Evolutionary conservation across 164 flowering plant genomes (phyloP), one percentile per base, ranked within the genome.

Genomic region (Piper betle): DNA sequence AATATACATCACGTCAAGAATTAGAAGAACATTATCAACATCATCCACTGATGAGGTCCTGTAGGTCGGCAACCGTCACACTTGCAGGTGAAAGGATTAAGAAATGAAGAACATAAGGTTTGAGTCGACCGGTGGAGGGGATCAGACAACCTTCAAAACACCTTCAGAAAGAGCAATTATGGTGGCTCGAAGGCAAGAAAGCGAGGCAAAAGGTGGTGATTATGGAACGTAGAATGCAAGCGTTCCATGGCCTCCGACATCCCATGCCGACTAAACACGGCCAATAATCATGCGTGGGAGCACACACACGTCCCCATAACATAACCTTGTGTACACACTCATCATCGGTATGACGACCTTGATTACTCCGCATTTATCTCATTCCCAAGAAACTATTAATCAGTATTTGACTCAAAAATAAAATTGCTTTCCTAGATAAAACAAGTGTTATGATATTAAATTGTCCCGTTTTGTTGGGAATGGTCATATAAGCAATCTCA

Each of bases 161-260:
- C 10, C 4, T 43, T 6, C 6, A 43, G 39, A 4, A 37, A 39
- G 38, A 55, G 58, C 58, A 55, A 55, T 55, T 17, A 55, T 55
- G 38, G 38, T 55, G 58, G 58, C 15, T 39, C 38, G 58, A 55
- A 16, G 38, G 38, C 33, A 37, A 55, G 6, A 33, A 20, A 18
- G 15, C 33, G 38, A 12, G 25, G 19, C 50, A 43, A 43, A 43
- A 43, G 50, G 50, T 55, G 38, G 33, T n/a, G 15, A 20, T 37
- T 33, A 55, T 37, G 15, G 33, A 3, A 39, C 58, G 58, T 55
- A 20, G 39, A 20, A 33, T 25, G 38, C 38, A 55, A 55, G 58
- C 11, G 4, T 55, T 43, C 50, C 10, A 9, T 5, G 25, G 38
- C 5, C 19, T 18, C 65, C 65, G 58, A 62, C 65, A 62, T 62